Percentiles rank a stretch among this genome's conserved stretches.
Conservation (phyloP, 2,329 filamentous ascomycete species). For the Neonectria faginata region DNA sequence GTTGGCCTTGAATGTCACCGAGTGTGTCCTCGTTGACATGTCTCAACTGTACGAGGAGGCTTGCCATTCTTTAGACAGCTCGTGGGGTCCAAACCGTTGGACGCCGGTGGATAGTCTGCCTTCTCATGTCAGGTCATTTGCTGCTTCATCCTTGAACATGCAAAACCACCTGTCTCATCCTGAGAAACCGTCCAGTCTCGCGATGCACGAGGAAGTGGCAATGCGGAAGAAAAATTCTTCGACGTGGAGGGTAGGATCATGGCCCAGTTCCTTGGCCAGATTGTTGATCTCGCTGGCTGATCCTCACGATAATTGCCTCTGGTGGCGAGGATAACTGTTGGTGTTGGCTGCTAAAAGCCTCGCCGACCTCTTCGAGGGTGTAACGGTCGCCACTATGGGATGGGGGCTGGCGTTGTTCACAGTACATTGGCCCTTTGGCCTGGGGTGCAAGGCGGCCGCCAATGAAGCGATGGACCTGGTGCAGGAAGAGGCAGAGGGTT, state of each 20-base stretch:
- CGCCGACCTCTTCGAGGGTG: slow-evolving; percentile 24
- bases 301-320: slow-evolving; percentile 30
- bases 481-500: slow-evolving; percentile 34
- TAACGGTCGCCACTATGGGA: slow-evolving; percentile 40
- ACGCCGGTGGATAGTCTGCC: slow-evolving; percentile 10
- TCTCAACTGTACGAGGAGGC: slow-evolving; percentile 27
- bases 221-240: slow-evolving; percentile 28
- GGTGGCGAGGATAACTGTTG: slow-evolving; percentile 36
- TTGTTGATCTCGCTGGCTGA: slow-evolving; percentile 35
- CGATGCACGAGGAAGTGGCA: slow-evolving; percentile 29
- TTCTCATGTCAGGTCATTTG: slow-evolving; percentile 23
- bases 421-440: slow-evolving; percentile 38
- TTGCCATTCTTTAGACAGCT: slow-evolving; percentile 5
- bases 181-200: not conserved
- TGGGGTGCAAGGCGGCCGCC: slow-evolving; percentile 35
- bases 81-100: slow-evolving; percentile 17
- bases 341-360: slow-evolving; percentile 22
- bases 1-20: slow-evolving; percentile 8
- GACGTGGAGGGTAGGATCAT: slow-evolving; percentile 27
- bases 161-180: slow-evolving; percentile 6
- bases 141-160: slow-evolving; percentile 14
- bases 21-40: slow-evolving; percentile 27
- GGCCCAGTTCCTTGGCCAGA: slow-evolving; percentile 23
- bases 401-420: slow-evolving; percentile 35
- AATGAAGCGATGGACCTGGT: slow-evolving; percentile 36